Conservation (phyloP, 1,284 basidiomycete genomes). For the Xanthoconium separans region DNA sequence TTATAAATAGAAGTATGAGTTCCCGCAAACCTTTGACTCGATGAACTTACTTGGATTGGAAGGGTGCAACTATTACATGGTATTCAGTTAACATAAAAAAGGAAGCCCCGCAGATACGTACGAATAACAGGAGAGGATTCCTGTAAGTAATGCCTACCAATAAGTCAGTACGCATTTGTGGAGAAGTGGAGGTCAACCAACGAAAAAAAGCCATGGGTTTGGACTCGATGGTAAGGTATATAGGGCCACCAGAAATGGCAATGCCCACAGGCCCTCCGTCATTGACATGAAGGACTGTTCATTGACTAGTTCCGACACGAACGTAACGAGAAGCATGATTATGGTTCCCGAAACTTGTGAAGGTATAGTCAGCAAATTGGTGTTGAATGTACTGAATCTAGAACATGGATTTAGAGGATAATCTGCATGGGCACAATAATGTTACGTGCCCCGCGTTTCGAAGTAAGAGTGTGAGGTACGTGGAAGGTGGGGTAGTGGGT, state of each 20-base stretch:
- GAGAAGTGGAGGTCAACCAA: not conserved
- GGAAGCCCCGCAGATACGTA: not conserved
- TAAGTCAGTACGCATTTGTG: not conserved
- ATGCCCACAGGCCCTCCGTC: slow-evolving; percentile 49
- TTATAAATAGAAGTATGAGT: slow-evolving; percentile 1
- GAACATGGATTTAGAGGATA: not conserved
- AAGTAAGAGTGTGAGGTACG: slow-evolving; percentile 58
- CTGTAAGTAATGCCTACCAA: slow-evolving; percentile 12
- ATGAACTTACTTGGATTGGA: slow-evolving; percentile 33
- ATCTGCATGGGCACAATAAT: not conserved
- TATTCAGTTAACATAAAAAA: slow-evolving; percentile 8
- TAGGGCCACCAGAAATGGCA: slow-evolving; percentile 27
- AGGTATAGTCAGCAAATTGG: slow-evolving; percentile 63
- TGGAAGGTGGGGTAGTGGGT: slow-evolving; percentile 46
- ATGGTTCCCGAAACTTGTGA: slow-evolving; percentile 43
- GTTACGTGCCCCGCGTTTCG: slow-evolving; percentile 48
- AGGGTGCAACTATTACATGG: slow-evolving; percentile 27
- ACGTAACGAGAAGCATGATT: slow-evolving; percentile 43
- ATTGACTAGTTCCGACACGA: slow-evolving; percentile 47
- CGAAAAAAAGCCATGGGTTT: slow-evolving; percentile 15
- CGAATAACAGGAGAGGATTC: slow-evolving; percentile 14
- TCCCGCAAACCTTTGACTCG: not conserved
- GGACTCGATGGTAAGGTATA: slow-evolving; percentile 11
- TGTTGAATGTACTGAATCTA: slow-evolving; percentile 59
- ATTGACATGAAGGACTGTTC: slow-evolving; percentile 48